A percentile compares a stretch with the other conserved stretches of the same genome.
Evolutionary conservation across 225 moss, liverwort and hornwort genomes (phyloP).

Genomic region (Polytrichum commune): DNA sequence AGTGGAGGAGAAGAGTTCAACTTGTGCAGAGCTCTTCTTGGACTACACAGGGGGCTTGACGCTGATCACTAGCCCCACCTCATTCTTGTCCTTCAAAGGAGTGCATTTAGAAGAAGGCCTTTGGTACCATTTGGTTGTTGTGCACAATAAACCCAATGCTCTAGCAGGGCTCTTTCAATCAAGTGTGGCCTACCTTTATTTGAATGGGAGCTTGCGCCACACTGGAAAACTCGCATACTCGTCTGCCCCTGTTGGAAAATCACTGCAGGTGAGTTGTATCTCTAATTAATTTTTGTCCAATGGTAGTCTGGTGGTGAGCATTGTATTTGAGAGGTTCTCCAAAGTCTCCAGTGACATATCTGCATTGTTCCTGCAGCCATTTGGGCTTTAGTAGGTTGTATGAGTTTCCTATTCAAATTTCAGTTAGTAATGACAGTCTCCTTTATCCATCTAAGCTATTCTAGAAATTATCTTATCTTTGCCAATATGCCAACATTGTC

Average conservation of each 20-base stretch:
- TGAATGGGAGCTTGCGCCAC: slow-evolving; percentile 86
- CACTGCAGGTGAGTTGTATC: slow-evolving; percentile 45
- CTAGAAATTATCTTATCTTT: too few relatives aligned
- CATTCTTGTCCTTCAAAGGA: slow-evolving; percentile 73
- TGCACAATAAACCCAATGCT: slow-evolving; percentile 97
- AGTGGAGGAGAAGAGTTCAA: slow-evolving; percentile 67
- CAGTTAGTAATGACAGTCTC: too few relatives aligned
- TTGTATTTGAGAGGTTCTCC: too few relatives aligned
- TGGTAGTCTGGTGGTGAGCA: too few relatives aligned
- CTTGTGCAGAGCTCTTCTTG: slow-evolving; percentile 82
- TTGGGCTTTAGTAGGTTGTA: too few relatives aligned
- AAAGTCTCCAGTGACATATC: too few relatives aligned
- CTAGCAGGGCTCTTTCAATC: slow-evolving; percentile 97
- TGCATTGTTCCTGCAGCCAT: too few relatives aligned
- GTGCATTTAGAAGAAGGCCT: slow-evolving; percentile 78
- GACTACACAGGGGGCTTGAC: slow-evolving; percentile 71
- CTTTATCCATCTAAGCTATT: too few relatives aligned
- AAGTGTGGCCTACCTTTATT: slow-evolving; percentile 84
- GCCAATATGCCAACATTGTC: too few relatives aligned
- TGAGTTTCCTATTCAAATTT: too few relatives aligned
- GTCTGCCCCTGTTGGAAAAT: slow-evolving; percentile 74
- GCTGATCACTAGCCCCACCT: slow-evolving; percentile 86
- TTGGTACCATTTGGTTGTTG: slow-evolving; percentile 92
- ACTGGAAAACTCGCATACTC: slow-evolving; percentile 96
- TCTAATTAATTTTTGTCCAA: neutral